Base-by-base conservation (phyloP, 2,329 filamentous ascomycete species). In the Bipolaris sorokiniana region DNA sequence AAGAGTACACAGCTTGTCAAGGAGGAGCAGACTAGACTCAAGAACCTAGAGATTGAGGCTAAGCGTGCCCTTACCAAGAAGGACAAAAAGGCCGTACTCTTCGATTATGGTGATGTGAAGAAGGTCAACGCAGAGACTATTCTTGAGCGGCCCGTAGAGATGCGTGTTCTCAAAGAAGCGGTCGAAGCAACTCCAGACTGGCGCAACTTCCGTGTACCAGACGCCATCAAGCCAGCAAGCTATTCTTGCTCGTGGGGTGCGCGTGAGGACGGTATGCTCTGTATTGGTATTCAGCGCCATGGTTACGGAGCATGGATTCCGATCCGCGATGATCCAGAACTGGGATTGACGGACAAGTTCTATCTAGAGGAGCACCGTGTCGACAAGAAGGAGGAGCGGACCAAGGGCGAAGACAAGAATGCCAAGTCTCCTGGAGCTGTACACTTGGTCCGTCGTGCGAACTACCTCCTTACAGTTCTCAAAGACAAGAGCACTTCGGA, bases 291-390 rank as follows among this genome's bases (percentile, higher is more conserved):
- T 63, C 88, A 92, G 65, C 88, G 90, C 54, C 94, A 99, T 72
- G 95, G 95, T 2, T 98, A 97, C 71, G 96, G 96, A 54, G 93
- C 94, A 2, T 99, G 95, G 95, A 86, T 89, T 1, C 90, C 93
- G 66, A 98, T 99, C 68, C 89, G 95, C 6, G 95, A 99, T 67
- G 95, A 99, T 71, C 80, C 86, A 1, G 92, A 97, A 31, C 85
- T 99, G 20, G 90, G 88, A 7, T 88, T 99, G 80, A 80, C 82
- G 1, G 92, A 97, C 68, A 98, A 97, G 72, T 91, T 98, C 74
- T 99, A 96, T 79, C 80, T 99, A 1, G 95, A 99, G 74, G 96
- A 99, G 76, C 93, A 98, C 75, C 90, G 94, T n/a, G 94, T 98
- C 16, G 95, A 96, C 76, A 95, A 96, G 79, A 98, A 98, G 75